Evolutionary conservation across 139 green algal genomes (phyloP).

Genomic region (Chlamydomonas applanata): DNA sequence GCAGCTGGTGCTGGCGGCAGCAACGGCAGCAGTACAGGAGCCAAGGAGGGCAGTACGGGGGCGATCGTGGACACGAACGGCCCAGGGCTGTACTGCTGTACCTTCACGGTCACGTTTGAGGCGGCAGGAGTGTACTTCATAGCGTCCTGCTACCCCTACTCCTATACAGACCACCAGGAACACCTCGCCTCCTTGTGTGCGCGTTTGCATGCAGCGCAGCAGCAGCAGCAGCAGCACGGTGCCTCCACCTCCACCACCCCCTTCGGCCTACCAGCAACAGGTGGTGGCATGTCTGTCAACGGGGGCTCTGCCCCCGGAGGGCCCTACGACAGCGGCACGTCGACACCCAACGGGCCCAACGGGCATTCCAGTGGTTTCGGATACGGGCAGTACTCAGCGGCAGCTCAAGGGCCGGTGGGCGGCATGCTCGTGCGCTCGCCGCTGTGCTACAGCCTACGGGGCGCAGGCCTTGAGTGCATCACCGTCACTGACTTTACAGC

Average conservation of each 20-base stretch:
- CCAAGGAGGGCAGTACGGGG: too few relatives aligned
- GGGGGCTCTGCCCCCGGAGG: not conserved
- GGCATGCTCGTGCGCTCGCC: slow-evolving; percentile 33
- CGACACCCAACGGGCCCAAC: too few relatives aligned
- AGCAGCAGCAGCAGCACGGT: too few relatives aligned
- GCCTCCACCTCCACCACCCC: too few relatives aligned
- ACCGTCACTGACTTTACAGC: slow-evolving; percentile 54
- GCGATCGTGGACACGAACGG: slow-evolving; percentile 16
- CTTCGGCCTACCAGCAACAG: slow-evolving; percentile 22
- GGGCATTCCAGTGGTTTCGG: too few relatives aligned
- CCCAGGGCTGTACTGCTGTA: slow-evolving; percentile 47
- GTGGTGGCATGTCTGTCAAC: slow-evolving; percentile 25
- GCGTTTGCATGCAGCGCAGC: too few relatives aligned
- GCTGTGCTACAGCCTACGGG: slow-evolving; percentile 48
- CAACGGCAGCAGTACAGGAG: too few relatives aligned
- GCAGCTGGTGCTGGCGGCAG: too few relatives aligned
- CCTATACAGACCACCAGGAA: slow-evolving; percentile 34
- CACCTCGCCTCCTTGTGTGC: too few relatives aligned
- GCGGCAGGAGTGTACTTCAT: slow-evolving; percentile 32
- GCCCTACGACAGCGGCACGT: too few relatives aligned
- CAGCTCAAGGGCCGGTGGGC: not conserved
- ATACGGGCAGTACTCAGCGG: not conserved
- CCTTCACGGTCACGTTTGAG: slow-evolving; percentile 37
- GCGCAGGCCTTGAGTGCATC: slow-evolving; percentile 33
- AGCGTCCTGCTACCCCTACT: slow-evolving; percentile 64